Conservation (phyloP, 176 grass and related monocot species). For the Microstegium vimineum region DNA sequence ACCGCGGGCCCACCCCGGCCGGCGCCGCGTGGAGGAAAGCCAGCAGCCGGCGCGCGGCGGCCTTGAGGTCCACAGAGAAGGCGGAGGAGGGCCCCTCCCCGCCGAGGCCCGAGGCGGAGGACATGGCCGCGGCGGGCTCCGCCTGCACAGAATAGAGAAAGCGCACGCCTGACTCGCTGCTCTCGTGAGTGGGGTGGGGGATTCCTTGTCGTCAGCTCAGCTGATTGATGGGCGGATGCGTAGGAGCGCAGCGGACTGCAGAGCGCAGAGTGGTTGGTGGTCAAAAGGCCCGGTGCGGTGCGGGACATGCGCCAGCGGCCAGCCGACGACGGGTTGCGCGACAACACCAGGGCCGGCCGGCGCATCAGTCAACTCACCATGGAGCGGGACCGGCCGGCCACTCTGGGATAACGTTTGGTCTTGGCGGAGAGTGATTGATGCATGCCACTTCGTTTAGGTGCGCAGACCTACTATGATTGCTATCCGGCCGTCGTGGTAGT, state of each 20-base stretch:
- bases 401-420: background rate
- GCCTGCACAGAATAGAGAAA: background rate
- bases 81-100: background rate
- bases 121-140: background rate
- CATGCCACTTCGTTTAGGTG: background rate
- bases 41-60: slow-evolving; percentile 64
- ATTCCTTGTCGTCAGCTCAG: background rate
- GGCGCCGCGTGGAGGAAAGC: slow-evolving; percentile 61
- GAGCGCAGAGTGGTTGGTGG: background rate
- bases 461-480: too few species aligned
- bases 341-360: background rate
- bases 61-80: slow-evolving; percentile 52
- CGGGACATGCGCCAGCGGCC: background rate
- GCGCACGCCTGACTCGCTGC: background rate
- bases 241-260: background rate
- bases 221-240: background rate
- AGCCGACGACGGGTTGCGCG: background rate
- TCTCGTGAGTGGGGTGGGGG: background rate
- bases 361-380: background rate
- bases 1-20: slow-evolving; percentile 15
- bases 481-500: background rate
- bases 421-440: background rate
- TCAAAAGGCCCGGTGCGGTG: background rate
- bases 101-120: background rate
- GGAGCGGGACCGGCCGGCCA: background rate